A percentile compares a stretch with the other conserved stretches of the same genome.
Evolutionary conservation across 805 yeast species (phyloP).

Genomic region (Ogataea trehalophila): DNA sequence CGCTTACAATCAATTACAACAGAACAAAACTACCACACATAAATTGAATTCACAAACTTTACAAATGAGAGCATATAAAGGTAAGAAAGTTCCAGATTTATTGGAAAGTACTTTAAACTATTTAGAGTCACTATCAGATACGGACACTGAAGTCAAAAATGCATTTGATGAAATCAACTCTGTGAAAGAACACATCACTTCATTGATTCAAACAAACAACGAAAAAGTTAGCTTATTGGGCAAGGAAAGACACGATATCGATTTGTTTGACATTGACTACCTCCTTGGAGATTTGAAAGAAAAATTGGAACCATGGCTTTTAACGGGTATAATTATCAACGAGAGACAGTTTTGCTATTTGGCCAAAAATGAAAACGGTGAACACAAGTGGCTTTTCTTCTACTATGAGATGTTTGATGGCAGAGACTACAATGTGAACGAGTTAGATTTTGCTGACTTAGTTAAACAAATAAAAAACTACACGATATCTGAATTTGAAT

Average conservation of each 20-base stretch:
- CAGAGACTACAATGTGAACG: constrained; percentile 21
- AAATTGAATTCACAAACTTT: constrained; percentile 13
- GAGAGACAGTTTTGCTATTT: constrained; percentile 29
- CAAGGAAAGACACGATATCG: constrained; percentile 13
- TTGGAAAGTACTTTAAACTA: constrained; percentile 25
- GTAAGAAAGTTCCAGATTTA: constrained; percentile 26
- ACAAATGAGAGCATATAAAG: constrained; percentile 27
- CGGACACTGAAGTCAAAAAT: constrained; percentile 7
- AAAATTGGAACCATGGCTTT: constrained; percentile 33
- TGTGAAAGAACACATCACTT: constrained; percentile 11
- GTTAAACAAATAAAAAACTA: constrained; percentile 14
- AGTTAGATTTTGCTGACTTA: constrained; percentile 23
- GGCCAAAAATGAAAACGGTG: constrained; percentile 12
- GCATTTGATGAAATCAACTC: constrained; percentile 21
- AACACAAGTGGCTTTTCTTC: constrained; percentile 28
- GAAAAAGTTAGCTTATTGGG: constrained; percentile 13
- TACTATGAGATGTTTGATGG: constrained; percentile 24
- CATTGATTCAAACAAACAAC: constrained; percentile 6
- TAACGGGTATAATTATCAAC: constrained; percentile 33
- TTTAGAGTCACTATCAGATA: constrained; percentile 10
- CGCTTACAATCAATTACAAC: constrained; percentile 12
- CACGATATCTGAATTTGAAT: constrained; percentile 24
- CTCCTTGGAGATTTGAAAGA: constrained; percentile 19
- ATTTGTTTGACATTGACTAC: constrained; percentile 24
- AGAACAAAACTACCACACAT: constrained; percentile 12